phyloP scores from a whole-genome alignment of 345 rosid species.

The Alliaria petiolata region DNA sequence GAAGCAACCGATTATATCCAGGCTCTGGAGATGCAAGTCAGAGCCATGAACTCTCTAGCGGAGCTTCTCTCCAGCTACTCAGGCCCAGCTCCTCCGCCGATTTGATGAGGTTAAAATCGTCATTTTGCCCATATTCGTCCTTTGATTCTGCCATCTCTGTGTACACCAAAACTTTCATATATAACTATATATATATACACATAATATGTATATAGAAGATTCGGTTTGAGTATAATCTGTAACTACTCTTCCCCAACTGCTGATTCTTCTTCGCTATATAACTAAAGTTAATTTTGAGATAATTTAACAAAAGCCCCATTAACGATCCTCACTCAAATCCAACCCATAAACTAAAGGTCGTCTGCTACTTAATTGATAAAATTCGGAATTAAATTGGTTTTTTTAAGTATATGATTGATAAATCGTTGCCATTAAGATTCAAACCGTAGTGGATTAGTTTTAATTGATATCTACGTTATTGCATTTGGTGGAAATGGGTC shows the following conservation, averaged over 20 bases:
- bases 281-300: background rate
- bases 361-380: background rate
- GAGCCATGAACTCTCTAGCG: constrained; percentile 70
- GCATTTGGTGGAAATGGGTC: constrained; percentile 5
- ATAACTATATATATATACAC: background rate
- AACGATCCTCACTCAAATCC: background rate
- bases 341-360: background rate
- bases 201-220: constrained; percentile 2
- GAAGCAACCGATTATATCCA: constrained; percentile 94
- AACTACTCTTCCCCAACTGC: background rate
- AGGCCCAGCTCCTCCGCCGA: constrained; percentile 33
- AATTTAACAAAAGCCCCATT: background rate
- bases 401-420: background rate
- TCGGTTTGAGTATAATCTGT: constrained; percentile 15
- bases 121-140: background rate
- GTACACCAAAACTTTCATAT: constrained; percentile 3
- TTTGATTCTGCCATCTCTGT: background rate
- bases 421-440: background rate
- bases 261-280: background rate
- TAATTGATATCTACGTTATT: background rate
- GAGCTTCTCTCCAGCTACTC: constrained; percentile 36
- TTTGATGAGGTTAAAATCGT: constrained; percentile 25
- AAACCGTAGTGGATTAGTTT: background rate
- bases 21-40: constrained; percentile 95
- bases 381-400: background rate